These are phyloP conservation scores for Hymenoscyphus albidus DNA, from an alignment of 2,329 filamentous ascomycete genomes.

Conservation along the genomic window DNA sequence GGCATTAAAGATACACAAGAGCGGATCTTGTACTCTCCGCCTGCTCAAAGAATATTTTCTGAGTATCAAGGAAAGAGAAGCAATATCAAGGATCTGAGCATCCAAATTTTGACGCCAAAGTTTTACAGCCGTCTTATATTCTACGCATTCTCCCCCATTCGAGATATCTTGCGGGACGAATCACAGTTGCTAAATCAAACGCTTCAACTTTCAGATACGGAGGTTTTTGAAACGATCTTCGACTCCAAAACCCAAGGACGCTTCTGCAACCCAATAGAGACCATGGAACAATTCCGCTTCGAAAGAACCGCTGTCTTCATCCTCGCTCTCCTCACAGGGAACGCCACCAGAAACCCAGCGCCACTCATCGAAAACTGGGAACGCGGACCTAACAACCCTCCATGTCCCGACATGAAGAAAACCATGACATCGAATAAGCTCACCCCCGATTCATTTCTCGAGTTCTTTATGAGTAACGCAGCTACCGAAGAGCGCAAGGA, in stretches of 20 bases:
- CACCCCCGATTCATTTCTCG: background rate
- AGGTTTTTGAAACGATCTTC: background rate
- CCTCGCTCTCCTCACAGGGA: slow-evolving; percentile 1
- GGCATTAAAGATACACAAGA: slow-evolving; percentile 41
- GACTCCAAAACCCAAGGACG: background rate
- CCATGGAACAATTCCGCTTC: background rate
- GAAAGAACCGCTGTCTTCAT: background rate
- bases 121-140: slow-evolving; percentile 66
- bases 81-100: slow-evolving; percentile 41
- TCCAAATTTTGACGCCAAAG: slow-evolving; percentile 58
- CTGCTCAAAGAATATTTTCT: slow-evolving; percentile 20
- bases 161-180: slow-evolving; percentile 60
- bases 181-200: slow-evolving; percentile 17
- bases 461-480: background rate
- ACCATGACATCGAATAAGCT: background rate
- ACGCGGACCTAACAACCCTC: background rate
- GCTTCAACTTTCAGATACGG: slow-evolving; percentile 16
- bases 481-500: background rate
- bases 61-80: slow-evolving; percentile 6
- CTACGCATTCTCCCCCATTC: slow-evolving; percentile 51
- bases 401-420: background rate
- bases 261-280: background rate
- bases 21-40: slow-evolving; percentile 39
- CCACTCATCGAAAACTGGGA: slow-evolving; percentile 1
- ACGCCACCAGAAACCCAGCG: background rate